Evolutionary conservation across 345 rosid species (phyloP), one percentile per base, ranked within the genome.

Genomic region (Pistacia vera): DNA sequence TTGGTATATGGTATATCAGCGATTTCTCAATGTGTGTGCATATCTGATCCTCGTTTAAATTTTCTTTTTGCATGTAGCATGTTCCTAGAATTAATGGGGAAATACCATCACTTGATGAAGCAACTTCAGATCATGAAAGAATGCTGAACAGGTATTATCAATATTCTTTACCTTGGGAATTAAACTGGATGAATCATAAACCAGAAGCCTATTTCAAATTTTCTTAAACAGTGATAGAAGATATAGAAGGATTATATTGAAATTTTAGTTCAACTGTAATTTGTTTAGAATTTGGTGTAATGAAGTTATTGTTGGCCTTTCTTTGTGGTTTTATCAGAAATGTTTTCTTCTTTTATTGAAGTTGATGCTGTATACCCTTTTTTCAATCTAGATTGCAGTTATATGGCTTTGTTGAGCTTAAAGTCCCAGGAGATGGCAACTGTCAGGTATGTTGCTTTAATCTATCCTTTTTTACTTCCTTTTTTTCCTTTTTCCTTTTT

Each of bases 61-160:
- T 68, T 71, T 28, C 25, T 48, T 33, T 38, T 61, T 73, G 13
- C 68, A 33, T 78, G 81, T 84, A 96, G 99, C 97, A 96, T 81
- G 85, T 96, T 79, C 99, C 99, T 0, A 88, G 92, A 85, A 91
- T 88, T 64, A 96, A 96, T 74, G 97, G 99, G 51, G 97, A 96
- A 77, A 96, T 92, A 84, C 99, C 99, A 63, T 93, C 99, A 6
- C 75, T 81, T 68, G 97, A 93, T 82, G 99, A 93, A 85, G 99
- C 91, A 64, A 85, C 93, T 77, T 87, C 99, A 67, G 99, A 96
- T 87, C 97, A 96, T 80, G 97, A 93, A 80, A 86, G 99, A 81
- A 86, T 96, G 84, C 86, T 83, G 16, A 83, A 86, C 79, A 90
- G 99, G 99, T 93, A 77, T 16, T 72, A 58, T 28, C 35, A 71